phyloP scores from a whole-genome alignment of 2,329 filamentous ascomycete species.

The Diplodia seriata region DNA sequence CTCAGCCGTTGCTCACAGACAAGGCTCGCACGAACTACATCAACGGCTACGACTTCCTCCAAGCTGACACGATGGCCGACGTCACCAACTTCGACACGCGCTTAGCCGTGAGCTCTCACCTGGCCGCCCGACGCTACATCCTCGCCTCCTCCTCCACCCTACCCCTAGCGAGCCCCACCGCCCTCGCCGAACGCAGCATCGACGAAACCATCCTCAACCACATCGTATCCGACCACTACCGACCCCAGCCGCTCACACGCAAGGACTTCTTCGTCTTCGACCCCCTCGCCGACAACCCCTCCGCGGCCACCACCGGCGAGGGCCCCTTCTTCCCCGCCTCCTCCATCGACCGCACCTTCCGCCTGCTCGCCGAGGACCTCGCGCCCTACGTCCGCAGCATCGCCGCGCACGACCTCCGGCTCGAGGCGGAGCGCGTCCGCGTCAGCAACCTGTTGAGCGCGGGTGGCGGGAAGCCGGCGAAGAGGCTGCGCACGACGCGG shows the following conservation, averaged over 20 bases:
- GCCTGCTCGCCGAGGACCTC: constrained; percentile 74
- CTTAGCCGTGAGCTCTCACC: constrained; percentile 46
- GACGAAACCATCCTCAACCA: constrained; percentile 43
- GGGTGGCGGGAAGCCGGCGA: constrained; percentile 51
- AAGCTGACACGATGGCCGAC: constrained; percentile 57
- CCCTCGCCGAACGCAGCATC: constrained; percentile 26
- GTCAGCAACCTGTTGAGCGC: constrained; percentile 69
- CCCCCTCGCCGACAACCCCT: constrained; percentile 54
- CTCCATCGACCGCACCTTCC: constrained; percentile 75
- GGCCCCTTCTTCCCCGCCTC: constrained; percentile 63
- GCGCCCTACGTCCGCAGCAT: constrained; percentile 92
- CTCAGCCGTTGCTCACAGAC: constrained; percentile 63
- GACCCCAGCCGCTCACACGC: constrained; percentile 42
- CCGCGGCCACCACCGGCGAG: constrained; percentile 43
- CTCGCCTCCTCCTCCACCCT: background rate
- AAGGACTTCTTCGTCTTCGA: constrained; percentile 59
- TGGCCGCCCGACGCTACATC: constrained; percentile 25
- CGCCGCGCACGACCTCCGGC: constrained; percentile 73
- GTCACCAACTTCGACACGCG: constrained; percentile 50
- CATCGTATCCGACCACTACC: constrained; percentile 32
- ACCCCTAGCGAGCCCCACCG: background rate
- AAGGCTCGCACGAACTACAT: constrained; percentile 63
- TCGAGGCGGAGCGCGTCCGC: constrained; percentile 71
- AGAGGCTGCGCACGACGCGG: constrained; percentile 73
- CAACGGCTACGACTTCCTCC: constrained; percentile 60